Percentiles rank a stretch among this genome's conserved stretches.
These are phyloP conservation scores for Diaporthe australafricana DNA, from an alignment of 2,329 filamentous ascomycete species.

Conservation along the genomic window DNA sequence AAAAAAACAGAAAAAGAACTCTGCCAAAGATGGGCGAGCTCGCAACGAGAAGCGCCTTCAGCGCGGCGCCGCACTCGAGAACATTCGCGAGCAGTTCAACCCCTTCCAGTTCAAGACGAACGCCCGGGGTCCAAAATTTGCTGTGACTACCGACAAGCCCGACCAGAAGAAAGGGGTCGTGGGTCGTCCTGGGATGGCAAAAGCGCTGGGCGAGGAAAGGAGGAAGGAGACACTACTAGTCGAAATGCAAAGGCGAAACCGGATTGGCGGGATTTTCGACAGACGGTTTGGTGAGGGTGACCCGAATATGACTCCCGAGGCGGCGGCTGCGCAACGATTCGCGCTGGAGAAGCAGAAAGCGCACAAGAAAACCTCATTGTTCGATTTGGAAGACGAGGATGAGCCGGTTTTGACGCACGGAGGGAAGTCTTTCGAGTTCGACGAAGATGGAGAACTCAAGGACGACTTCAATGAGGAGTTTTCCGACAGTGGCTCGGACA, in stretches of 20 bases:
- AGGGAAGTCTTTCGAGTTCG: constrained; percentile 78
- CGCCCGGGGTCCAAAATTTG: constrained; percentile 83
- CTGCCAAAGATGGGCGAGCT: constrained; percentile 73
- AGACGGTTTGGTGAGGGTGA: constrained; percentile 96
- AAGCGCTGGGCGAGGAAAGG: constrained; percentile 86
- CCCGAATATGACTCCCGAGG: constrained; percentile 91
- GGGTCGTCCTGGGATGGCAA: constrained; percentile 85
- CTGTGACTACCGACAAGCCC: constrained; percentile 78
- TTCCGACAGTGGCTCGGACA: constrained; percentile 68
- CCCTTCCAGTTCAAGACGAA: constrained; percentile 94
- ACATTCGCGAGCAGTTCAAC: constrained; percentile 96
- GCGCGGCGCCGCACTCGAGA: constrained; percentile 80
- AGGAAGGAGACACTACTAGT: constrained; percentile 86
- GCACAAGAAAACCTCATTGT: constrained; percentile 82
- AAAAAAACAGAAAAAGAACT: constrained; percentile 90
- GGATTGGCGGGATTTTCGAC: constrained; percentile 92
- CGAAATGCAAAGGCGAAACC: constrained; percentile 89
- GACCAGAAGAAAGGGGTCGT: constrained; percentile 69
- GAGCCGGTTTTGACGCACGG: constrained; percentile 82
- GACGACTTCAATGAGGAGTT: constrained; percentile 85
- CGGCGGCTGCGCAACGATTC: constrained; percentile 91
- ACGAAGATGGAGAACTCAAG: constrained; percentile 61
- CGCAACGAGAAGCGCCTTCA: constrained; percentile 80
- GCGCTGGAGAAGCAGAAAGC: constrained; percentile 85
- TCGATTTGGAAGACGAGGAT: constrained; percentile 89